Conservation (phyloP, 2,329 filamentous ascomycete species). For the Diaporthe velutina region DNA sequence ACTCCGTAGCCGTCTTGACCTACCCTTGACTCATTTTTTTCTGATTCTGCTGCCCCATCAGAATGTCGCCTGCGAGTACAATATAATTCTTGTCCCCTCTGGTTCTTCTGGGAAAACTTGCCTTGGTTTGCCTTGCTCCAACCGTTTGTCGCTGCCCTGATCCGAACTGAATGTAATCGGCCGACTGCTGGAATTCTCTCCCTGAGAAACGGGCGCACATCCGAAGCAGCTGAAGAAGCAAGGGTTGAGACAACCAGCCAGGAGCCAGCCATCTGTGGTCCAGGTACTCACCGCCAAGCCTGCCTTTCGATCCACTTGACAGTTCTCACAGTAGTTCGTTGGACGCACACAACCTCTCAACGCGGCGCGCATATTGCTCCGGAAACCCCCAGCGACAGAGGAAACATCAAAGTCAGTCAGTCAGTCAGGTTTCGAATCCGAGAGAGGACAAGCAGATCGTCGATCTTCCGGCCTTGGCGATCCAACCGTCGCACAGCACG, state of each 20-base stretch:
- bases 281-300: conserved; percentile 19
- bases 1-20: background rate
- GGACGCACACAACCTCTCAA: background rate
- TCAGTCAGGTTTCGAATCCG: conserved; percentile 1
- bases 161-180: background rate
- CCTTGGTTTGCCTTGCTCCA: background rate
- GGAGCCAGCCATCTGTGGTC: background rate
- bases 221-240: background rate
- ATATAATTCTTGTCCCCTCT: conserved; percentile 16
- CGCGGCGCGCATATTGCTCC: background rate
- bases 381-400: background rate
- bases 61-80: conserved; percentile 8
- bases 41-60: conserved; percentile 8
- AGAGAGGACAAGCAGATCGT: conserved; percentile 16
- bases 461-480: conserved; percentile 30
- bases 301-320: background rate
- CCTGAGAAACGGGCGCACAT: background rate
- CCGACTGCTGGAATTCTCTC: background rate
- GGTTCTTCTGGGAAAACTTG: background rate
- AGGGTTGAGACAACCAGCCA: conserved; percentile 4
- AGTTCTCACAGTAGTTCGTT: background rate
- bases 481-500: conserved; percentile 13
- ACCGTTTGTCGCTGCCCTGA: background rate
- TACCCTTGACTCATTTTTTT: conserved; percentile 20
- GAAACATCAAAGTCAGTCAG: background rate